phyloP scores from a whole-genome alignment of 176 grass and related monocot genomes.

The Eragrostis curvula region DNA sequence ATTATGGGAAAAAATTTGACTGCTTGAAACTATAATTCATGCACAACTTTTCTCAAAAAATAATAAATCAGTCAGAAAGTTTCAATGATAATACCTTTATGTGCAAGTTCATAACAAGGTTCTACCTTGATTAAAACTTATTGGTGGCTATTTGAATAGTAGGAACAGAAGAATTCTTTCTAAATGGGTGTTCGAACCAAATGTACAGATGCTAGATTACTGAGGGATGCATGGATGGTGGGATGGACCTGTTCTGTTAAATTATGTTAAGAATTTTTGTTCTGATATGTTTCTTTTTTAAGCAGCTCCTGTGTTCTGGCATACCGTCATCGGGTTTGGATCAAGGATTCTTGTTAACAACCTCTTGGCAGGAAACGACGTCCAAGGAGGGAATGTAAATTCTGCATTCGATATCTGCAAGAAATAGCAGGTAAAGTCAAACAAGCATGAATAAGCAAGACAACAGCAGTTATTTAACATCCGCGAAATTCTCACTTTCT shows the following conservation, averaged over 20 bases:
- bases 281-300: constrained; percentile 17
- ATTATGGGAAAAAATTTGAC: neutral
- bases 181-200: neutral
- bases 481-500: constrained; percentile 67
- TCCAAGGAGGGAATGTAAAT: constrained; percentile 86
- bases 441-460: constrained; percentile 25
- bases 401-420: constrained; percentile 81
- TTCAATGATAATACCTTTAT: neutral
- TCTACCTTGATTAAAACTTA: neutral
- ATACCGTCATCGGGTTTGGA: constrained; percentile 83
- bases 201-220: neutral
- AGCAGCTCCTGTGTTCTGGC: constrained; percentile 41
- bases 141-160: neutral
- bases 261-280: constrained; percentile 7
- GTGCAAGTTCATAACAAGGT: neutral
- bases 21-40: neutral
- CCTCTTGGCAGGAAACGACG: constrained; percentile 90
- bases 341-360: constrained; percentile 93
- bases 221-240: neutral
- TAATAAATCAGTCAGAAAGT: neutral
- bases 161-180: neutral
- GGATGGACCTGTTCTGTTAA: neutral
- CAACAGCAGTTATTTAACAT: constrained; percentile 13
- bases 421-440: constrained; percentile 18
- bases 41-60: neutral